Base-by-base conservation (phyloP, 306 rosid genomes). In the Sechiopsis laciniata region DNA sequence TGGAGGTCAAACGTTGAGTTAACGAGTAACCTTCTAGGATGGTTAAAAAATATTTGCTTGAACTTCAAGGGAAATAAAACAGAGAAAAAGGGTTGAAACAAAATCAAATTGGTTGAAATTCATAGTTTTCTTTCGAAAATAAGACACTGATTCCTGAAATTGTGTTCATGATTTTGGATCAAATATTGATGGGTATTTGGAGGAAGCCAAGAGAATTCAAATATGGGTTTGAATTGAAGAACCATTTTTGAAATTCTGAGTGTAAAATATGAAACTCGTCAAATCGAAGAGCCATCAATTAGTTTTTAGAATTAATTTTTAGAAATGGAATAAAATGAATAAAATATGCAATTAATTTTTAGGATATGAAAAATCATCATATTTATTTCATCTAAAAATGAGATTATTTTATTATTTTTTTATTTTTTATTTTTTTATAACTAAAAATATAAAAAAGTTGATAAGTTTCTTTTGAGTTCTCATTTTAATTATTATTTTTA, bases 251-350 rank as follows among this genome's bases (percentile, higher is more conserved):
- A 42, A 75, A 72, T 52, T 63, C 51, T 82, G 63, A 78, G 80
- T 64, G 61, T 61, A 81, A 84, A 86, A 83, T 87, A 86, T 32
- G 88, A 88, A 84, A 86, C 97, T 86, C 94, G 97, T 92, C 95
- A 89, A 84, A 81, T 73, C 37, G 54, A 83, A 84, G 97, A 88
- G 97, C 97, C 87, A 82, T 92, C 98, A 92, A n/a, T n/a, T n/a
- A n/a, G n/a, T n/a, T n/a, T n/a, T n/a, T n/a, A n/a, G n/a, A n/a
- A n/a, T n/a, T n/a, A n/a, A n/a, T n/a, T n/a, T n/a, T n/a, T n/a
- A n/a, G n/a, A n/a, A n/a, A n/a, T n/a, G n/a, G n/a, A n/a, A n/a
- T n/a, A n/a, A n/a, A n/a, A n/a, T n/a, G n/a, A n/a, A n/a, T n/a
- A n/a, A n/a, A n/a, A n/a, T n/a, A n/a, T n/a, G n/a, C n/a, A n/a